Base-by-base conservation (phyloP, 768 basidiomycete species). In the Suillus fuscotomentosus region DNA sequence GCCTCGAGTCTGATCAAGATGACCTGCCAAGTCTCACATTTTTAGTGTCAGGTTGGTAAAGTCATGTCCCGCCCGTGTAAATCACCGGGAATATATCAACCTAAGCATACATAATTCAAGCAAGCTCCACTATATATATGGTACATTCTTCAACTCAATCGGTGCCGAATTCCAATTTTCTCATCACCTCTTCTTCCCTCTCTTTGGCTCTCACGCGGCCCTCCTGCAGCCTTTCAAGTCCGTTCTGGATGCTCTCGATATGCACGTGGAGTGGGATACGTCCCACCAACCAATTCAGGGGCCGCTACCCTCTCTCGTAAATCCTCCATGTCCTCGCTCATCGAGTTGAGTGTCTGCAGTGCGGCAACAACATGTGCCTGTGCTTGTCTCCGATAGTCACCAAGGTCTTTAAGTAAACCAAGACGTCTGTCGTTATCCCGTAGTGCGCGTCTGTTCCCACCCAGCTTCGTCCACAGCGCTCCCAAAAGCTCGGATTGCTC, bases 321-420 rank as follows among this genome's bases (percentile, higher is more conserved):
- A 51, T 91, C 90, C 71, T 91, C 90, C 81, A 93, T 86, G 66
- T 92, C 90, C 42, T 84, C 86, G 67, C 84, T 84, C 86, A 92
- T 84, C 45, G 79, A 78, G 36, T 84, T 76, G 66, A 94, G 75
- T 11, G 85, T 81, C 60, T 87, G 86, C 69, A 90, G 70, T 15
- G 89, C 84, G 0, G 84, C 84, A 39, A 81, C 82, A n/a, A 94
- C 89, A 66, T 90, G 90, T 11, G 78, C 83, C 45, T 81, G 74
- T 5, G 92, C 91, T 65, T 82, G 81, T 67, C 82, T 83, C 68
- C 89, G 80, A 69, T 90, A 92, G 41, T 69, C 73, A 10, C 81
- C 80, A 14, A 92, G 72, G 53, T 84, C 81, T 61, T 78, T 79
- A 63, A 94, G 79, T 54, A 93, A 74, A 3, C 53, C 71, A 10